These are phyloP conservation scores for Acanthamoeba healyi DNA, from an alignment of 208 protist genomes.

Conservation along the genomic window DNA sequence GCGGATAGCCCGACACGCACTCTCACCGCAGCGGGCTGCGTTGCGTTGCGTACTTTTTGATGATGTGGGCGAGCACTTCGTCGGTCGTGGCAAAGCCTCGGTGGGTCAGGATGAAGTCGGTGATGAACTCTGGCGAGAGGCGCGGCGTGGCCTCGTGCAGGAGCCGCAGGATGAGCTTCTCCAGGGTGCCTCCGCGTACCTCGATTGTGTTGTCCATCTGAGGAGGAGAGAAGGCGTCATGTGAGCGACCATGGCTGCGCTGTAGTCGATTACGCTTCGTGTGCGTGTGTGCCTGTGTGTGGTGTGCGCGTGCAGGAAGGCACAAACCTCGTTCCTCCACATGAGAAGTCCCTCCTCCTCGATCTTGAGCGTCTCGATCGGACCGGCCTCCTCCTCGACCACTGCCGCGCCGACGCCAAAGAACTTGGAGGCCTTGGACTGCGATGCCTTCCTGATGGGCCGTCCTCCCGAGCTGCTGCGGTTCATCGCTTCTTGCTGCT, in stretches of 20 bases:
- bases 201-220: conserved; percentile 27
- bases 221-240: background rate
- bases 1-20: no score
- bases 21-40: no score
- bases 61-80: background rate
- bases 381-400: conserved; percentile 6
- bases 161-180: conserved; percentile 36
- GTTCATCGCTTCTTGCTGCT: background rate
- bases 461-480: background rate
- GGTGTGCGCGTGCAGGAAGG: background rate
- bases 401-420: conserved; percentile 4
- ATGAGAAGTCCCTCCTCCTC: conserved; percentile 13
- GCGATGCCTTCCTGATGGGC: background rate
- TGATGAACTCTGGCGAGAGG: conserved; percentile 1
- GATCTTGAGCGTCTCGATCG: conserved; percentile 28
- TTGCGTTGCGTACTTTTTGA: background rate
- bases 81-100: conserved; percentile 20
- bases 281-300: background rate
- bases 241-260: background rate
- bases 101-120: conserved; percentile 52
- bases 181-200: conserved; percentile 18
- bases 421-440: conserved; percentile 41
- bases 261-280: background rate
- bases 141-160: conserved; percentile 45
- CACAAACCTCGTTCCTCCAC: conserved; percentile 4